Percentiles rank a stretch among this genome's conserved stretches.
Evolutionary conservation across 2,329 filamentous ascomycete species (phyloP).

Genomic region (Lecanicillium sp.): DNA sequence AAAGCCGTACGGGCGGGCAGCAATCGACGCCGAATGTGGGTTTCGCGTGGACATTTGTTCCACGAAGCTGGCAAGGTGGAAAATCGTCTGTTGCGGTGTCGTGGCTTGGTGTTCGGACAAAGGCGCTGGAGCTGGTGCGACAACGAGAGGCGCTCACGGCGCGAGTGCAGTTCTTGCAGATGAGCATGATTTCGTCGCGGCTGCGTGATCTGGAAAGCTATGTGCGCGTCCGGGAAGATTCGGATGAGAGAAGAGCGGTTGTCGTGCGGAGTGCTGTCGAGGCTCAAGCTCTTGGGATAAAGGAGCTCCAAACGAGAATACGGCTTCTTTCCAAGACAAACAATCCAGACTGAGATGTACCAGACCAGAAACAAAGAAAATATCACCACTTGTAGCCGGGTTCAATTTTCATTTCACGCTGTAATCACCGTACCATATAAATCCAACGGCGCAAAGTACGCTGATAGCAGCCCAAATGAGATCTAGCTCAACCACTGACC

Average conservation of each 20-base stretch:
- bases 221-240: constrained; percentile 20
- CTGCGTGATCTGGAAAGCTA: constrained; percentile 26
- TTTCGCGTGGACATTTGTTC: constrained; percentile 27
- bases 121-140: constrained; percentile 35
- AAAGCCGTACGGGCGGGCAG: constrained; percentile 18
- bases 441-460: constrained; percentile 34
- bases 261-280: neutral
- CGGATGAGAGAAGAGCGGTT: constrained; percentile 15
- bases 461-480: constrained; percentile 55
- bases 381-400: too few relatives aligned
- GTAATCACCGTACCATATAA: constrained; percentile 42
- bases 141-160: constrained; percentile 36
- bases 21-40: constrained; percentile 11
- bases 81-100: constrained; percentile 30
- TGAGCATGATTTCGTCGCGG: constrained; percentile 38
- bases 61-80: constrained; percentile 28
- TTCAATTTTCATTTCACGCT: constrained; percentile 24
- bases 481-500: constrained; percentile 82
- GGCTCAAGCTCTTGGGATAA: neutral
- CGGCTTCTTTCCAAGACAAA: neutral
- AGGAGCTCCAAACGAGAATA: neutral
- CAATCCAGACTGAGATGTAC: too few relatives aligned
- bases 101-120: constrained; percentile 34
- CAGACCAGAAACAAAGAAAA: too few relatives aligned
- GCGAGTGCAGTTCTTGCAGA: constrained; percentile 38